A percentile compares a stretch with the other conserved stretches of the same genome.
Conservation (phyloP, 1,139 yeast species). For the Tardiomyces depauwii region DNA sequence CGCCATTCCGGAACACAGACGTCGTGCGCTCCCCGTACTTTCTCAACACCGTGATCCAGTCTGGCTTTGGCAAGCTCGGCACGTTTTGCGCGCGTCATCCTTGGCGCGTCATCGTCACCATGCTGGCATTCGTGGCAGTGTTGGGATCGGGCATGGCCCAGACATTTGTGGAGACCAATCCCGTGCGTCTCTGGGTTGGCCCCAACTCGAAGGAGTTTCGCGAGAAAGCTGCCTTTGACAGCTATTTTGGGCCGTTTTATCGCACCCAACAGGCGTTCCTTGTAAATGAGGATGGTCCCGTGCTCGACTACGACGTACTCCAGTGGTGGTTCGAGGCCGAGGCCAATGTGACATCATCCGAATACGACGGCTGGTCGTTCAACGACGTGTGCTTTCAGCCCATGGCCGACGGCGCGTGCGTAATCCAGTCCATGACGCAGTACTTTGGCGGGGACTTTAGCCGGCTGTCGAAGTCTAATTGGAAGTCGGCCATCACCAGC, state of each 20-base stretch:
- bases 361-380: slow-evolving; percentile 25
- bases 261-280: slow-evolving; percentile 77
- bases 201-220: slow-evolving; percentile 60
- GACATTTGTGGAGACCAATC: slow-evolving; percentile 61
- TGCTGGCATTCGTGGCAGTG: slow-evolving; percentile 34
- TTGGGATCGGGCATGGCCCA: slow-evolving; percentile 43
- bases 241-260: slow-evolving; percentile 83
- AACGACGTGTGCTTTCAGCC: slow-evolving; percentile 82
- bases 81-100: slow-evolving; percentile 50
- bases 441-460: slow-evolving; percentile 61
- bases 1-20: background rate
- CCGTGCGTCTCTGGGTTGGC: slow-evolving; percentile 83
- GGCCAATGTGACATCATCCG: slow-evolving; percentile 30
- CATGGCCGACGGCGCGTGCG: slow-evolving; percentile 58
- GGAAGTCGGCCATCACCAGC: slow-evolving; percentile 41
- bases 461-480: slow-evolving; percentile 38
- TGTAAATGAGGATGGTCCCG: slow-evolving; percentile 56
- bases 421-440: slow-evolving; percentile 82
- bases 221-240: slow-evolving; percentile 62
- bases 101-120: slow-evolving; percentile 36
- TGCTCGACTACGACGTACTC: slow-evolving; percentile 48
- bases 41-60: slow-evolving; percentile 35
- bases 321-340: slow-evolving; percentile 88
- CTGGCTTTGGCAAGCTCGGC: slow-evolving; percentile 39
- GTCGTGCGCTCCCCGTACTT: slow-evolving; percentile 24